Evolutionary conservation across 495 filamentous ascomycete species (phyloP).

Genomic region (Chaetomium fimeti): DNA sequence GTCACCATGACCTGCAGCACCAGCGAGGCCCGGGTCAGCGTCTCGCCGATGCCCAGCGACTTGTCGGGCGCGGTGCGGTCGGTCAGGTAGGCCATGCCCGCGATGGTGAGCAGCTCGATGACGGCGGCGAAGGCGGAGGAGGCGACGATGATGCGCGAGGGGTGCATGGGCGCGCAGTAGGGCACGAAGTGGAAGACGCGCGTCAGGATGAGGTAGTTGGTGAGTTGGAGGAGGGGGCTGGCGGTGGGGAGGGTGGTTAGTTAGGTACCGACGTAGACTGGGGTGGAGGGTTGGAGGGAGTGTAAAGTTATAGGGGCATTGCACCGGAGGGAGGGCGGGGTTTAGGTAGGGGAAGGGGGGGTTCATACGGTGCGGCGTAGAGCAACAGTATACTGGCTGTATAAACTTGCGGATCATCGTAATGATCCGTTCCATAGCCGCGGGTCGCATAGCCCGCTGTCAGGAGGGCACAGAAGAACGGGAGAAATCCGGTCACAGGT

Average conservation of each 20-base stretch:
- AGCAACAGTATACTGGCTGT: neutral
- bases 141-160: neutral
- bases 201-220: neutral
- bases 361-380: neutral
- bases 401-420: neutral
- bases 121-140: neutral
- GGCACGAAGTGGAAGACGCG: neutral
- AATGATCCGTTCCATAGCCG: neutral
- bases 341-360: neutral
- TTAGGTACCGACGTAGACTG: neutral
- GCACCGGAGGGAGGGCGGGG: neutral
- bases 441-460: neutral
- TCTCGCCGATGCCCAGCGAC: neutral
- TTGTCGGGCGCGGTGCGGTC: neutral
- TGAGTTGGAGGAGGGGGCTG: neutral
- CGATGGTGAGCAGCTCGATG: neutral
- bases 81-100: neutral
- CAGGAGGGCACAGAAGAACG: neutral
- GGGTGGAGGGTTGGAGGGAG: neutral
- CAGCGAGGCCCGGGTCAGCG: slow-evolving; percentile 1
- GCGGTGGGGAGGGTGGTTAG: neutral
- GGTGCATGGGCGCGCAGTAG: slow-evolving; percentile 8
- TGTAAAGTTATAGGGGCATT: too few relatives aligned
- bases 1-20: neutral
- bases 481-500: neutral